Evolutionary conservation across 352 stramenopile species (phyloP), one percentile per base, ranked within the genome.

Genomic region (Plasmopara viticola): DNA sequence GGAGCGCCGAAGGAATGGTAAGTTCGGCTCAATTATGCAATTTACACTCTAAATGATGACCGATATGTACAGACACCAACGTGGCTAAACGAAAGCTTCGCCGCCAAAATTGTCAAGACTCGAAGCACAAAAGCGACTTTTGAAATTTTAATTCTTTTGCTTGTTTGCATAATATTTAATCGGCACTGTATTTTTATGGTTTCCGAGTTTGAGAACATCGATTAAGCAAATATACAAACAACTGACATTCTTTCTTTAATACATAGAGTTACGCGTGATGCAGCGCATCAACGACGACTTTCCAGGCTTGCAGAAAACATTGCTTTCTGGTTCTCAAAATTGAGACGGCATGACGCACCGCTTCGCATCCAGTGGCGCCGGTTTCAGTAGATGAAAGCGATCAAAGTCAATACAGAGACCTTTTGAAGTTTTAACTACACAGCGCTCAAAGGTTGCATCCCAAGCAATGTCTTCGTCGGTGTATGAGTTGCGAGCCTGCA

Each of bases 401-500:
- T 91, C 71, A 48, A 92, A 94, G 66, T 94, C 74, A 55, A 94
- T 86, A 44, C 74, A 65, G 4, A 86, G 58, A 28, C 80, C 74
- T 9, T 63, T 65, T 2, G 55, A 38, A 1, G 68, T 84, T 38
- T 84, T 79, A 34, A 68, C 49, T 9, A 94, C 79, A 61, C 84
- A 94, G 25, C 70, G 78, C 44, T 81, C 79, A 25, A 94, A 94
- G 4, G 65, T 90, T 12, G 68, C 64, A 58, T 94, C 73, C 79
- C 79, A 94, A 6, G 59, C 71, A n/a, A 94, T 81, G 35, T 94
- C 78, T 43, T 89, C 68, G 37, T 85, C 67, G 7, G 73, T 89
- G 68, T 90, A 91, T 29, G 83, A 94, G 50, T 88, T 75, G 9
- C 81, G 74, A 9, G 77, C 84, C 49, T 94, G 84, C 81, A 91